Evolutionary conservation across 2,329 filamentous ascomycete species (phyloP), one percentile per base, ranked within the genome.

Genomic region (Fusarium sp.): DNA sequence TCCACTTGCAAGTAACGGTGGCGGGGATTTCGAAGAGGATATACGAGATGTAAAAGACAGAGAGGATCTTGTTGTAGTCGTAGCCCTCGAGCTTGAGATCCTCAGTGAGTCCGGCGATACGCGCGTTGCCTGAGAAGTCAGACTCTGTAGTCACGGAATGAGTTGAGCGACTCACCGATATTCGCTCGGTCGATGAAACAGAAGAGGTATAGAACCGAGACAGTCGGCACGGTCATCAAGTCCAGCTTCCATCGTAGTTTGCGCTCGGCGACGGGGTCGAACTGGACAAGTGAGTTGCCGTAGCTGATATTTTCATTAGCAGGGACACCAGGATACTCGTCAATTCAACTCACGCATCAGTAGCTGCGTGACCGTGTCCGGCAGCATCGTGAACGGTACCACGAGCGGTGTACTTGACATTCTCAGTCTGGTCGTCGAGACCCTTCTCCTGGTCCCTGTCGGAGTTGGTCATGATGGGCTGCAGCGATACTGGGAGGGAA

Each of bases 111-210:
- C 89, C 89, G 4, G 89, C 90, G 14, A 92, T 81, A 70, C 85
- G 87, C 4, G 90, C 90, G 80, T 92, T 79, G 27, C 77, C 77
- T 78, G 48, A 7, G 34, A 34, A 8, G 25, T 50, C 18, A 66
- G 64, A 34, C 32, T 32, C 25, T 37, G 65, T 67, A 52, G 58
- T 62, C 45, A 1, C 20, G 25, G n/a, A 20, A 14, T 23, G 54
- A 20, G 13, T 6, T 41, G 11, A 16, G 20, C 52, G 9, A 72
- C 84, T 78, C 78, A 91, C 92, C 92, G 41, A 94, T 92, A 71
- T 94, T 94, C 27, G 92, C 91, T n/a, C 92, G 87, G 76, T 94
- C 92, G 72, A 94, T 93, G 81, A 93, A 94, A 82, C 92, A 93
- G 77, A 94, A 93, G 0, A 94, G 86, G 76, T 94, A 94, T 5